Evolutionary conservation across 2,329 filamentous ascomycete genomes (phyloP).

Genomic region (Coniochaeta hoffmannii): DNA sequence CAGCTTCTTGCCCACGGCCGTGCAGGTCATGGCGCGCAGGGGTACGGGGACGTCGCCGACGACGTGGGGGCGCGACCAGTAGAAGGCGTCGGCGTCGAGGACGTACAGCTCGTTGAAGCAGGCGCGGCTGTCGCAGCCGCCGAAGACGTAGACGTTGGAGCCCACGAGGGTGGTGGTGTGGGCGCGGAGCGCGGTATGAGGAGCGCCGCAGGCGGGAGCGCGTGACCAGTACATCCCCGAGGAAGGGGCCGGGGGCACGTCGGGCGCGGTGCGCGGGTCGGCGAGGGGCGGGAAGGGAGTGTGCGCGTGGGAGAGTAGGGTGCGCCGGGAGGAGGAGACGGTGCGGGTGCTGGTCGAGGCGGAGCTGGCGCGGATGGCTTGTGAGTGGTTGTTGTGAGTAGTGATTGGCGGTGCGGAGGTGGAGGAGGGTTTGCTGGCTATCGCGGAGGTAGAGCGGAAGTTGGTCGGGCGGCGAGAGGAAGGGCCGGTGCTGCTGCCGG

Average conservation of each 20-base stretch:
- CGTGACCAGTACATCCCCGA: slow-evolving; percentile 69
- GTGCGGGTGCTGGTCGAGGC: slow-evolving; percentile 6
- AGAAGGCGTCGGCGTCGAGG: slow-evolving; percentile 61
- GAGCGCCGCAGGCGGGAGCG: slow-evolving; percentile 54
- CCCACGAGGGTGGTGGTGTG: slow-evolving; percentile 61
- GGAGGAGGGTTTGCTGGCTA: slow-evolving; percentile 26
- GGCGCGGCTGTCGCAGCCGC: slow-evolving; percentile 57
- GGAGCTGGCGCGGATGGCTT: slow-evolving; percentile 9
- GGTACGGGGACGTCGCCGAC: slow-evolving; percentile 58
- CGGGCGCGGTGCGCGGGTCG: slow-evolving; percentile 46
- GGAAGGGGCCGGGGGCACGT: slow-evolving; percentile 55
- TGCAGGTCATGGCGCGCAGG: slow-evolving; percentile 64
- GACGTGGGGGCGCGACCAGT: slow-evolving; percentile 60
- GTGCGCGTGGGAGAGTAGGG: slow-evolving; percentile 18
- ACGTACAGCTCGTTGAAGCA: slow-evolving; percentile 67
- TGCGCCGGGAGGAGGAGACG: slow-evolving; percentile 2
- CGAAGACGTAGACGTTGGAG: slow-evolving; percentile 61
- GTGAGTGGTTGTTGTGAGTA: slow-evolving; percentile 29
- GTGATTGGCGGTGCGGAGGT: slow-evolving; percentile 16
- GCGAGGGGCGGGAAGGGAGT: slow-evolving; percentile 49
- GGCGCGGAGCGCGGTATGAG: slow-evolving; percentile 55
- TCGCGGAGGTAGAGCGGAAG: slow-evolving; percentile 47
- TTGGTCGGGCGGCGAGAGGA: slow-evolving; percentile 32
- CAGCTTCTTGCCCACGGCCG: slow-evolving; percentile 62
- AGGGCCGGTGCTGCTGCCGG: slow-evolving; percentile 17